These are phyloP conservation scores for Tylopilus orsonianus DNA, from an alignment of 1,284 basidiomycete genomes.

Conservation along the genomic window DNA sequence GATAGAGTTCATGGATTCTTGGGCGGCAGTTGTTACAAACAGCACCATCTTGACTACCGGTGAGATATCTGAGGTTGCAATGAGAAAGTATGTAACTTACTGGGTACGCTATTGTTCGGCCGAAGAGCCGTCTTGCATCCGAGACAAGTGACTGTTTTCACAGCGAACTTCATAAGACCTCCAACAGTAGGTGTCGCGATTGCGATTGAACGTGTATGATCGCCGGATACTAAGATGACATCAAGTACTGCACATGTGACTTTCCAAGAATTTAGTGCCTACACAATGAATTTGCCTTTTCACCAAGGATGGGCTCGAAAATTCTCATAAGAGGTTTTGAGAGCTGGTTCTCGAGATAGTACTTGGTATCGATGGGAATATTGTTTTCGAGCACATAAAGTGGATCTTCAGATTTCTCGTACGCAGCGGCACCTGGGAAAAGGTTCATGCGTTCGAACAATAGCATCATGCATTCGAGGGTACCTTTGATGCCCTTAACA, in stretches of 20 bases:
- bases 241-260: slow-evolving; percentile 11
- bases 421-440: slow-evolving; percentile 83
- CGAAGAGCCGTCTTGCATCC: slow-evolving; percentile 89
- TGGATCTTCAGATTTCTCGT: slow-evolving; percentile 96
- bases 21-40: slow-evolving; percentile 92
- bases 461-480: background rate
- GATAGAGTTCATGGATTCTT: slow-evolving; percentile 83
- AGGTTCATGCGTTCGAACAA: background rate
- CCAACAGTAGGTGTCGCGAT: slow-evolving; percentile 94
- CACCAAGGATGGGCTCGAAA: slow-evolving; percentile 95
- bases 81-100: slow-evolving; percentile 40
- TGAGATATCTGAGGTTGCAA: slow-evolving; percentile 8
- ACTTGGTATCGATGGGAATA: slow-evolving; percentile 94
- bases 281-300: slow-evolving; percentile 84
- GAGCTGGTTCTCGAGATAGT: slow-evolving; percentile 95
- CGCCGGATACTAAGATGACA: slow-evolving; percentile 75
- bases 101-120: slow-evolving; percentile 65
- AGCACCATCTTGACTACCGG: slow-evolving; percentile 64
- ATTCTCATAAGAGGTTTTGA: slow-evolving; percentile 95
- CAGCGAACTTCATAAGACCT: slow-evolving; percentile 96
- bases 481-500: slow-evolving; percentile 91
- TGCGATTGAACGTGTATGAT: slow-evolving; percentile 90
- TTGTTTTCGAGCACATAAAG: slow-evolving; percentile 96
- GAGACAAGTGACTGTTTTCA: slow-evolving; percentile 90
- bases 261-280: slow-evolving; percentile 33